Conservation (phyloP, 2,329 filamentous ascomycete species). For the Colletotrichum caudatum region DNA sequence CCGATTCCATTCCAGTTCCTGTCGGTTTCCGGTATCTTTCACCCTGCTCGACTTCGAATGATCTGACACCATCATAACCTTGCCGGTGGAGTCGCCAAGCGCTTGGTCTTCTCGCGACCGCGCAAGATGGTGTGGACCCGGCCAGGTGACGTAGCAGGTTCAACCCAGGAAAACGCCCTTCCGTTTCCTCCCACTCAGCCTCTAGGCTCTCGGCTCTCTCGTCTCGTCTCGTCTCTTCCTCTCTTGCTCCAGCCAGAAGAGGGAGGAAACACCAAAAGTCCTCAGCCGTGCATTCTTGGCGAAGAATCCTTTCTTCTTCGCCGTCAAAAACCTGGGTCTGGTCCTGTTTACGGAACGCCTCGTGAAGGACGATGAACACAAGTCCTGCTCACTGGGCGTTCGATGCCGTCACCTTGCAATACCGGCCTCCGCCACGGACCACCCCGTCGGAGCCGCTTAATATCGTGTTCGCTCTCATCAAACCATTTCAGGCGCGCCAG, state of each 20-base stretch:
- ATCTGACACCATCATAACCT: slow-evolving; percentile 35
- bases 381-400: slow-evolving; percentile 13
- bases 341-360: slow-evolving; percentile 9
- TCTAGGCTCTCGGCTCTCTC: neutral
- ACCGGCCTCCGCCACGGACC: slow-evolving; percentile 22
- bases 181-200: neutral
- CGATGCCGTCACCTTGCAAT: slow-evolving; percentile 28
- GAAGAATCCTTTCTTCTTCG: slow-evolving; percentile 8
- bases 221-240: neutral
- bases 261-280: slow-evolving; percentile 11
- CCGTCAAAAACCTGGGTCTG: slow-evolving; percentile 15
- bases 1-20: slow-evolving; percentile 1
- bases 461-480: neutral
- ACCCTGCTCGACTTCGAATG: slow-evolving; percentile 13
- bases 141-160: slow-evolving; percentile 41
- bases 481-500: neutral
- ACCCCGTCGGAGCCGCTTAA: slow-evolving; percentile 31
- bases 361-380: neutral
- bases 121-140: slow-evolving; percentile 38
- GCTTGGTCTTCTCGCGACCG: slow-evolving; percentile 36
- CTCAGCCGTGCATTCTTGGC: slow-evolving; percentile 29
- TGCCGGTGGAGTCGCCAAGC: slow-evolving; percentile 36
- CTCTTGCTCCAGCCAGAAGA: slow-evolving; percentile 19
- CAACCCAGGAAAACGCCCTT: slow-evolving; percentile 18
- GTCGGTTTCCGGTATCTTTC: neutral